A percentile compares a stretch with the other conserved stretches of the same genome.
These are phyloP conservation scores for Cyclospora cayetanensis DNA, from an alignment of 169 alveolate genomes.

Conservation along the genomic window DNA sequence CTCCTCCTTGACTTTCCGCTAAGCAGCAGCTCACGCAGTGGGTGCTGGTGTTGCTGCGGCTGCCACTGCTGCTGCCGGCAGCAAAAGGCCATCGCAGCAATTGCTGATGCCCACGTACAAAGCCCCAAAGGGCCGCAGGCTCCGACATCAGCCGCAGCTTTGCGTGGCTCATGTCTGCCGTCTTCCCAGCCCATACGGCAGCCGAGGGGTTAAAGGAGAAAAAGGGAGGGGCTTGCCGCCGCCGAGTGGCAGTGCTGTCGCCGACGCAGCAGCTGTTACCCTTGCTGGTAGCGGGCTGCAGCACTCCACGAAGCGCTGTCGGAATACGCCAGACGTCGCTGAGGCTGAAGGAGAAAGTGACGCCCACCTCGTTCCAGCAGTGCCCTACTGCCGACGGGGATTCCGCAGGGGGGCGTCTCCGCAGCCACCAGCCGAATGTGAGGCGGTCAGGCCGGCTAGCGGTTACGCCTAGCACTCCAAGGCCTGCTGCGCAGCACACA, in stretches of 20 bases:
- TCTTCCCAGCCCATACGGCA: not conserved
- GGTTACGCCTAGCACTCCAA: constrained; percentile 1
- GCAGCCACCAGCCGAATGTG: constrained; percentile 1
- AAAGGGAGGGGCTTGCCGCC: not conserved
- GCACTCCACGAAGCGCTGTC: constrained; percentile 10
- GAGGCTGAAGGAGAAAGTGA: constrained; percentile 21
- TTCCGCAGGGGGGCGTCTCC: not conserved
- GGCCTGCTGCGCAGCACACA: constrained; percentile 1
- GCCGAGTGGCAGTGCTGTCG: not conserved
- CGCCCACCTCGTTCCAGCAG: not conserved
- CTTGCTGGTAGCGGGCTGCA: not conserved
- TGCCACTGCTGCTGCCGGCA: constrained; percentile 1
- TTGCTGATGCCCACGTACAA: not conserved
- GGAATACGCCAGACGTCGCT: constrained; percentile 37
- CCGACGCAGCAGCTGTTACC: constrained; percentile 3
- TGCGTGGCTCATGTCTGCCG: constrained; percentile 27
- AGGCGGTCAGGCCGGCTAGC: constrained; percentile 16
- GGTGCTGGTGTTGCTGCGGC: not conserved
- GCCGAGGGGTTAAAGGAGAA: not conserved
- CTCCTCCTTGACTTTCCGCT: constrained; percentile 57
- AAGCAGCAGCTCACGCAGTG: constrained; percentile 52
- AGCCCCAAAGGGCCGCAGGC: constrained; percentile 35
- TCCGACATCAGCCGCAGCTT: constrained; percentile 28
- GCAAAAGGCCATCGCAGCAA: constrained; percentile 41
- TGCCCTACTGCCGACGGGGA: not conserved